Base-by-base conservation (phyloP, 345 rosid species). In the Eucalyptus leucophloia region DNA sequence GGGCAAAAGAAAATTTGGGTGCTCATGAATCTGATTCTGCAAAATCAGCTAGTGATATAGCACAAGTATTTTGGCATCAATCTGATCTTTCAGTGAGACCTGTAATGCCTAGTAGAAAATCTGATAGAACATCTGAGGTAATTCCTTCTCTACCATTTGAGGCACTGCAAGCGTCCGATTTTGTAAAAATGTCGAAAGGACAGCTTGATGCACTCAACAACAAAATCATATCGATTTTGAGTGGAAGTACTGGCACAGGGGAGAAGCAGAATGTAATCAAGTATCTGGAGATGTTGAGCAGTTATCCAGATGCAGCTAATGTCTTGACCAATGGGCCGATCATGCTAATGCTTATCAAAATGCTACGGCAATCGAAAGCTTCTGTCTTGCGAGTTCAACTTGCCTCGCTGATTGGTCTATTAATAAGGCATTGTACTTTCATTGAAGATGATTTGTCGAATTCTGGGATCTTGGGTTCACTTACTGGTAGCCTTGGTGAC, bases 31-130 rank as follows among this genome's bases (percentile, higher is more conserved):
- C 88, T 58, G 99, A 94, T 87, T 92, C 96, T 82, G 92, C 96
- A 88, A 94, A 93, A 92, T 93, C 97, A 90, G 90, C 95, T 82
- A 93, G 89, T 89, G 93, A 92, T 90, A 92, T 96, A 72, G 94
- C 94, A 51, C 92, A 97, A 89, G 94, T 96, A 90, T 89, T 97
- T 88, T 97, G 99, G 99, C 99, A 98, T 93, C 93, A 95, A 88
- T 96, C 99, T 86, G 99, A 98, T 92, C 98, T 97, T 89, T 94
- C 99, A 32, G 98, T 98, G 87, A 95, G 99, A 91, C 99, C 99
- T 12, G 99, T 98, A 88, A 96, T 98, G 99, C 99, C 99, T 72
- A 95, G 96, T 92, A 96, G 95, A 91, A 98, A 97, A 95, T 94
- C 96, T 89, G 98, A 96, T 89, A 98, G 95, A 94, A 88, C 86